Base-by-base conservation (phyloP, 1,284 basidiomycete genomes). In the Irpex lacteus region DNA sequence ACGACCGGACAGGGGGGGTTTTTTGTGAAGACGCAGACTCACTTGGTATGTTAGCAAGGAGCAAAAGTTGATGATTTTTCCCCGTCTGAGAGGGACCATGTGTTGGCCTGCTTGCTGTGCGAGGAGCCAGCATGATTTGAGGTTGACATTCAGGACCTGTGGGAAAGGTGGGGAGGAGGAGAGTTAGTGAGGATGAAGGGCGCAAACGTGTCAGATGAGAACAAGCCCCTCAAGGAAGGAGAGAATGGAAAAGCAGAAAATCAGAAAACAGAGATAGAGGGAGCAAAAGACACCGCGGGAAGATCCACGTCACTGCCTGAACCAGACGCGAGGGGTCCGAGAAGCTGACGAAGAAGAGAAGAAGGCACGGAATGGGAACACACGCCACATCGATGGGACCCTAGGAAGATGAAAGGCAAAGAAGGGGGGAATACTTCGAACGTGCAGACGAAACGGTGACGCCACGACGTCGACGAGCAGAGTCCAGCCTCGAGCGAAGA, bases 31-130 rank as follows among this genome's bases (percentile, higher is more conserved):
- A 60, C 36, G n/a, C 58, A 40, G 26, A 54, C 69, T 59, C 58
- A 71, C 74, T 70, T 94, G 92, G 78, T 89, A 94, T 11, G 89
- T 90, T 64, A 93, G 77, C 62, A 94, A 80, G 59, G 90, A 92
- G 68, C 88, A 89, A 68, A 94, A 86, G 74, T 93, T 94, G 76
- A 94, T 91, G 70, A 94, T 90, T 73, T 93, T 92, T 57, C 92
- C 92, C 63, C 89, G 83, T 60, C 85, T 81, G 59, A 81, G 80
- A 38, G 90, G 84, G 4, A 93, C 85, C 92, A 94, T 94, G 77
- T 94, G 92, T 64, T 82, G 79, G 5, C 91, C 92, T 19, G 89
- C 90, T 49, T 89, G 87, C 74, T 92, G 90, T 21, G 85, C 86
- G 64, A 94, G 85, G 13, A 92, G 81, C 85, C 89, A 94, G 50